Base-by-base conservation (phyloP, 768 basidiomycete species). In the Pleurotus sapidus region DNA sequence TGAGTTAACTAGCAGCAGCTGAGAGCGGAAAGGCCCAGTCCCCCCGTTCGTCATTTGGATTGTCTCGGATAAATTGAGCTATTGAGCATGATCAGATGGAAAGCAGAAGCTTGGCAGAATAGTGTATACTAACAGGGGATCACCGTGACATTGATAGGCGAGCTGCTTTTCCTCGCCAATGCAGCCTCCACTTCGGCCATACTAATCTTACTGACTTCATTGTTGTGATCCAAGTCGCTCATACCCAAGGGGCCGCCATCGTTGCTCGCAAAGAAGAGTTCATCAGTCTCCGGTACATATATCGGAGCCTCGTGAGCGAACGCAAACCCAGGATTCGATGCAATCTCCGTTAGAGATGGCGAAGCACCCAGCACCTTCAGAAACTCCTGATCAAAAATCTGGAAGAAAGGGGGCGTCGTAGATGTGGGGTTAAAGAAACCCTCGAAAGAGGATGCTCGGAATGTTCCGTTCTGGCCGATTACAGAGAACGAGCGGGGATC, bases 261-360 rank as follows among this genome's bases (percentile, higher is more conserved):
- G 59, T 84, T 89, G 68, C 85, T 87, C 4, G 81, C 77, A 64
- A 93, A 93, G 72, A 84, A 86, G 1, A 93, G 75, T 60, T 87
- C 83, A 63, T 91, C 81, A n/a, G 84, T 86, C n/a, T 75, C 77
- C 4, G 84, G 71, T 30, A 82, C 72, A 68, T 84, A 90, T 1
- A 91, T 74, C 0, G 88, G 88, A 2, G 88, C 91, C 70, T 93
- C 91, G 65, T 93, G 90, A 15, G 89, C 89, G 60, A 90, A 84
- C 2, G 86, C 86, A 67, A 85, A 86, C 3, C 77, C 81, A 3
- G 79, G 77, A 57, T 84, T 82, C 6, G 80, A 78, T 0, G 84
- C 83, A 47, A 93, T 80, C 58, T 81, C 67, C 3, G 79, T 77
- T 49, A 92, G 78, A 0, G 79, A 78, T 5, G 89, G 83, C 23